Conservation (phyloP, 2,329 filamentous ascomycete genomes). For the Talaromyces sp. region DNA sequence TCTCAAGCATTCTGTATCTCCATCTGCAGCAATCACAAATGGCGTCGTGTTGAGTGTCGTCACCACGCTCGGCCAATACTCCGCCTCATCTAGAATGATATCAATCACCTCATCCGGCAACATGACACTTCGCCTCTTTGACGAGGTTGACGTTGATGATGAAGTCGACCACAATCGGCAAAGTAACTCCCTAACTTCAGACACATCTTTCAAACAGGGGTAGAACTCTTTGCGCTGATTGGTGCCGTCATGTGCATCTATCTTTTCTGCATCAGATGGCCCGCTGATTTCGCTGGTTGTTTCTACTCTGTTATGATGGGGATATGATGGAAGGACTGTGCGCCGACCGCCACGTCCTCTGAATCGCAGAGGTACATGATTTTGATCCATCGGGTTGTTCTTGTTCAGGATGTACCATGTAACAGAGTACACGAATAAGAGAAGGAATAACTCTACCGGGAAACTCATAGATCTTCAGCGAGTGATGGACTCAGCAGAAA, state of each 20-base stretch:
- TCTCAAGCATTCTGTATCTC: slow-evolving; percentile 33
- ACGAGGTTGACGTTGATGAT: not conserved
- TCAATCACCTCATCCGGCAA: slow-evolving; percentile 39
- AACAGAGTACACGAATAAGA: not conserved
- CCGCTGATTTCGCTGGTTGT: slow-evolving; percentile 15
- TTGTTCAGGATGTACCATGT: not conserved
- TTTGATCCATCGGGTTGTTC: not conserved
- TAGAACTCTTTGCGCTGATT: slow-evolving; percentile 20
- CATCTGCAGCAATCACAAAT: slow-evolving; percentile 29
- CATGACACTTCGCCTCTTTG: slow-evolving; percentile 16
- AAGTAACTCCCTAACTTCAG: slow-evolving; percentile 32
- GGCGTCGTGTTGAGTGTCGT: slow-evolving; percentile 20
- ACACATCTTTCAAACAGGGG: slow-evolving; percentile 32
- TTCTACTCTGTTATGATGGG: not conserved
- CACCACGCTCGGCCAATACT: slow-evolving; percentile 25
- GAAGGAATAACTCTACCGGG: not conserved
- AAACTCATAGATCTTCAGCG: not conserved
- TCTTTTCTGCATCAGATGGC: not conserved
- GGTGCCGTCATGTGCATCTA: not conserved
- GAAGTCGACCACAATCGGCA: slow-evolving; percentile 23
- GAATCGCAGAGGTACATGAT: not conserved
- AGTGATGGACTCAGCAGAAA: not conserved
- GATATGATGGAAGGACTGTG: slow-evolving; percentile 10
- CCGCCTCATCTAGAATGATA: slow-evolving; percentile 38
- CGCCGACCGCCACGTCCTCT: slow-evolving; percentile 2